Evolutionary conservation across 305 asterid species (phyloP).

Genomic region (Withania somnifera): DNA sequence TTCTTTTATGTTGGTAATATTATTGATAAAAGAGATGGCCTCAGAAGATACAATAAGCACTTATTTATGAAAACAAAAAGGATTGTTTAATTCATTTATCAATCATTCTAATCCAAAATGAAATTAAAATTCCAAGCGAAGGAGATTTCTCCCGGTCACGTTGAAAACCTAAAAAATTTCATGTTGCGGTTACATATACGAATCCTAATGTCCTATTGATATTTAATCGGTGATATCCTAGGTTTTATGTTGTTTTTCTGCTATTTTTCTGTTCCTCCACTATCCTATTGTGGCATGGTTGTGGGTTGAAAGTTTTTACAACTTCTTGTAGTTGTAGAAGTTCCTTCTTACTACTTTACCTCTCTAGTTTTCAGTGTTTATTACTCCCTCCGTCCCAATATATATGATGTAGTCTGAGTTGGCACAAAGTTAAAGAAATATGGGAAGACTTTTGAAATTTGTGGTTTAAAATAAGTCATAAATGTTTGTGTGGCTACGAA

Average conservation of each 20-base stretch:
- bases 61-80: neutral
- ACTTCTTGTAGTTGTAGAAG: too few relatives aligned
- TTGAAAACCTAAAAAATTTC: neutral
- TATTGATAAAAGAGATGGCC: neutral
- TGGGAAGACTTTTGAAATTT: too few relatives aligned
- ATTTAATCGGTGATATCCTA: neutral
- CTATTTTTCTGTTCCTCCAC: too few relatives aligned
- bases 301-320: neutral
- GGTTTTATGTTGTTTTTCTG: neutral
- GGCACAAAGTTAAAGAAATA: too few relatives aligned
- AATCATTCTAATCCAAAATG: neutral
- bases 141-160: neutral
- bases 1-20: neutral
- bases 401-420: too few relatives aligned
- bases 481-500: too few relatives aligned
- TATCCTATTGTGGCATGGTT: neutral
- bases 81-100: neutral
- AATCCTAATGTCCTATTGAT: neutral
- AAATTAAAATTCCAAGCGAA: neutral
- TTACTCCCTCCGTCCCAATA: too few relatives aligned
- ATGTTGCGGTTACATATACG: neutral
- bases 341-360: too few relatives aligned
- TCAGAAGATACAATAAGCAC: neutral
- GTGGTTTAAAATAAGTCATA: too few relatives aligned
- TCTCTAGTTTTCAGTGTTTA: too few relatives aligned